These are phyloP conservation scores for Hymenoscyphus scutula DNA, from an alignment of 2,329 filamentous ascomycete species.

Conservation along the genomic window DNA sequence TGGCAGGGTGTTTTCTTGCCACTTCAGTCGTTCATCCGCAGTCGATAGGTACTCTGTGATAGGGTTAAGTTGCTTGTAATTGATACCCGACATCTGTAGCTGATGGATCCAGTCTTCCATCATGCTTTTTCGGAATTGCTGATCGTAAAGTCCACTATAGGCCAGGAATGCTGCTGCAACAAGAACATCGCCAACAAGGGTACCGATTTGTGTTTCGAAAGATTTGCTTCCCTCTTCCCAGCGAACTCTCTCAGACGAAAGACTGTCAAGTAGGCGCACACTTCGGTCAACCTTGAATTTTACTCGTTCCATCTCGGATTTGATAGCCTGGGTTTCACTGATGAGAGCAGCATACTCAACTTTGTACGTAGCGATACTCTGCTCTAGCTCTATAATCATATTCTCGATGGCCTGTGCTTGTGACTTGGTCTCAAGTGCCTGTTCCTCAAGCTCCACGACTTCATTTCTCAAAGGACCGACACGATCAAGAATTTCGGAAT, in stretches of 20 bases:
- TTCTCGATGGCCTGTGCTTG: slow-evolving; percentile 89
- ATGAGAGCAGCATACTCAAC: slow-evolving; percentile 93
- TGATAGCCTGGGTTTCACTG: slow-evolving; percentile 96
- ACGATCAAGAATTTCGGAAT: slow-evolving; percentile 93
- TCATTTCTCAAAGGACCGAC: slow-evolving; percentile 91
- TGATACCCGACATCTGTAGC: slow-evolving; percentile 86
- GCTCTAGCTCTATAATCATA: slow-evolving; percentile 78
- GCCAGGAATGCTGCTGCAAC: slow-evolving; percentile 96
- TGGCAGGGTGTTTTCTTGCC: slow-evolving; percentile 91
- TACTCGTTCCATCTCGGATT: slow-evolving; percentile 91
- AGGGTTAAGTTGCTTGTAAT: slow-evolving; percentile 89
- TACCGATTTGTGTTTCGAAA: slow-evolving; percentile 96
- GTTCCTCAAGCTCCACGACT: slow-evolving; percentile 80
- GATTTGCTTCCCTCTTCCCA: slow-evolving; percentile 98
- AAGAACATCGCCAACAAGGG: slow-evolving; percentile 90
- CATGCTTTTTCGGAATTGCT: slow-evolving; percentile 97
- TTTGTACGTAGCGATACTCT: slow-evolving; percentile 93
- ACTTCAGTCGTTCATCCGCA: slow-evolving; percentile 88
- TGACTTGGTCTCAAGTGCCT: slow-evolving; percentile 87
- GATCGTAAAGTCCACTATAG: slow-evolving; percentile 95
- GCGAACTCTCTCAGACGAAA: slow-evolving; percentile 87
- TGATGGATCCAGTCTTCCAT: slow-evolving; percentile 97
- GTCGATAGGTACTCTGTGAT: slow-evolving; percentile 96
- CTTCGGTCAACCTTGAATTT: slow-evolving; percentile 98
- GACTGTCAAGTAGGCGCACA: slow-evolving; percentile 86